A percentile compares a stretch with the other conserved stretches of the same genome.
These are phyloP conservation scores for Harringtonia lauricola DNA, from an alignment of 2,329 filamentous ascomycete species.

Conservation along the genomic window DNA sequence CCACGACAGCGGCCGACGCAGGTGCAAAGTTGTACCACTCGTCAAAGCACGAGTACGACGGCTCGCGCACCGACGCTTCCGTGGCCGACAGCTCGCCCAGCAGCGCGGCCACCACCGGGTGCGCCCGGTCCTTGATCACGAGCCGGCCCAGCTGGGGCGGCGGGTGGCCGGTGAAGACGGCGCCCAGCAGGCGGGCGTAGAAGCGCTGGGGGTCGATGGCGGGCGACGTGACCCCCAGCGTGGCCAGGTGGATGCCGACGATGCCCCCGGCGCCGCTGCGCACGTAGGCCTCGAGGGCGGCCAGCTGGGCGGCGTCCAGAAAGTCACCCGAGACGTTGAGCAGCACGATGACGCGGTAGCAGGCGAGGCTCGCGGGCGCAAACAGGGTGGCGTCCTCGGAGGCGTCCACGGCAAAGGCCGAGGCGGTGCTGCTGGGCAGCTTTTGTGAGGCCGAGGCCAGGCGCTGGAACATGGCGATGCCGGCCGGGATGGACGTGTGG, in stretches of 20 bases:
- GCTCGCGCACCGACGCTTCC: slow-evolving; percentile 2
- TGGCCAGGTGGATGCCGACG: slow-evolving; percentile 29
- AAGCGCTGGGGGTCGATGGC: slow-evolving; percentile 16
- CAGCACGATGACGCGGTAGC: slow-evolving; percentile 25
- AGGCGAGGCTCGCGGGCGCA: slow-evolving; percentile 17
- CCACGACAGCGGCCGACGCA: slow-evolving; percentile 1
- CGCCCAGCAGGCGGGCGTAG: slow-evolving; percentile 27
- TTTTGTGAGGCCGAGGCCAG: slow-evolving; percentile 16
- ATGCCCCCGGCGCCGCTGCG: slow-evolving; percentile 22
- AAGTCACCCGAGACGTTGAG: slow-evolving; percentile 28
- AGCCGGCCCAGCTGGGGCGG: slow-evolving; percentile 22
- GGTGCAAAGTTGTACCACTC: slow-evolving; percentile 31
- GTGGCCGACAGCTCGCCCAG: slow-evolving; percentile 10
- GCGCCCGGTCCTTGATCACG: slow-evolving; percentile 16
- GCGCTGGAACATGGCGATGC: slow-evolving; percentile 19
- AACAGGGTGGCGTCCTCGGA: slow-evolving; percentile 26
- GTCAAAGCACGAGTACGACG: slow-evolving; percentile 20
- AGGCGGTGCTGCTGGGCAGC: slow-evolving; percentile 3
- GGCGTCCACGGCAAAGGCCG: slow-evolving; percentile 20
- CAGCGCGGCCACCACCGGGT: slow-evolving; percentile 18
- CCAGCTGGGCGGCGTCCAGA: slow-evolving; percentile 20
- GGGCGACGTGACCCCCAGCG: slow-evolving; percentile 18
- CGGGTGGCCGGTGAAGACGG: slow-evolving; percentile 26
- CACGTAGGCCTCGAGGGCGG: slow-evolving; percentile 22
- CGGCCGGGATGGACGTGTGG: slow-evolving; percentile 27